Base-by-base conservation (phyloP, 176 grass and related monocot species). In the Musa beccarii region DNA sequence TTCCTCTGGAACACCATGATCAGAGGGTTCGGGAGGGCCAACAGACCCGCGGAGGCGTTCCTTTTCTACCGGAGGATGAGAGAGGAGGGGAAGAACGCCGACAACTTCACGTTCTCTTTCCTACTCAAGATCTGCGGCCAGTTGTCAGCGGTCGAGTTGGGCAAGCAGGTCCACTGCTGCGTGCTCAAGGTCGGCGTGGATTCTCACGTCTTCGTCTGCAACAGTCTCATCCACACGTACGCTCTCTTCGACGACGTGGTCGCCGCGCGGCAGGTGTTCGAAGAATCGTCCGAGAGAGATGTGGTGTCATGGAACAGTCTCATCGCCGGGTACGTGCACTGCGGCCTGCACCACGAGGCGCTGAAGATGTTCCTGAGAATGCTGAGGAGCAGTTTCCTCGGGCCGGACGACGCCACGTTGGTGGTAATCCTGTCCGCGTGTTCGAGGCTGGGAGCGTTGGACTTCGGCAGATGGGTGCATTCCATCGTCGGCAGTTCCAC, bases 1-100 rank as follows among this genome's bases (percentile, higher is more conserved):
- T 84, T 84, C 77, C 23, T 79, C 11, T 84, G 68, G 68, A 82
- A 75, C 56, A 84, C 82, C 56, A 79, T 84, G 82, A 84, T 74
- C 19, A 76, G 82, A 80, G 82, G 77, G 51, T 80, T 75, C 66
- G 83, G 71, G 55, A 85, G 64, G 72, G 52, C n/a, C 19, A 63
- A 54, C 56, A 80, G 53, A 71, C 72, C 49, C 11, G 19, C 59
- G 50, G 64, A 80, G 22, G 77, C 83, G 14, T 52, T 80, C 49
- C 17, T 69, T 49, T 84, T 79, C 59, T 85, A 69, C 59, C 17
- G 55, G 53, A 75, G 21, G 68, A 76, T 85, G 77, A 55, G 62
- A 34, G 71, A 82, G 61, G 16, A 59, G 17, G 77, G 53, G 15
- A 80, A 85, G 54, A 14, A 8, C 23, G 77, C 53, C 17, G 77